These are phyloP conservation scores for Elsinoe australis DNA, from an alignment of 2,329 filamentous ascomycete genomes.

Conservation along the genomic window DNA sequence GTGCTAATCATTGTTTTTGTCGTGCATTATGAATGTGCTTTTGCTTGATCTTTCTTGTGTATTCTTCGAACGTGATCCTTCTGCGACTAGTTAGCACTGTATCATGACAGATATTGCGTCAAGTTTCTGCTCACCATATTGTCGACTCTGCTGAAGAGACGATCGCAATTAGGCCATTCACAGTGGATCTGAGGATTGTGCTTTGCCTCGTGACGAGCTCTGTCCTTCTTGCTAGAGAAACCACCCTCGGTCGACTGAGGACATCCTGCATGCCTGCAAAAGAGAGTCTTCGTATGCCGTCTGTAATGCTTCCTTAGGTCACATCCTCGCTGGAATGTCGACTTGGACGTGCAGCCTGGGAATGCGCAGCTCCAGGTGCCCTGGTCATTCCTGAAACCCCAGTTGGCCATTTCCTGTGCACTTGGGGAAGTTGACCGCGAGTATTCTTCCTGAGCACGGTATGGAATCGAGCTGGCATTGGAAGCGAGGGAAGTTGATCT, in stretches of 20 bases:
- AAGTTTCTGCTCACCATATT: slow-evolving; percentile 47
- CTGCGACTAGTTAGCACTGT: slow-evolving; percentile 18
- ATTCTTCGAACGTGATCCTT: slow-evolving; percentile 25
- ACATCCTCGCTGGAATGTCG: slow-evolving; percentile 52
- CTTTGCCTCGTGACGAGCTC: slow-evolving; percentile 54
- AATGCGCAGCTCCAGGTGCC: slow-evolving; percentile 53
- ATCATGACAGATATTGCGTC: neutral
- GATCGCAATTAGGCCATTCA: slow-evolving; percentile 50
- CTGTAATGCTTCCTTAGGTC: slow-evolving; percentile 58
- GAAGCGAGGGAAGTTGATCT: slow-evolving; percentile 27
- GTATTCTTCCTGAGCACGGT: slow-evolving; percentile 23
- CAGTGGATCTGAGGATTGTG: slow-evolving; percentile 55
- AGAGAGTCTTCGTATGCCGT: slow-evolving; percentile 53
- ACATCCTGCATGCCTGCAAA: slow-evolving; percentile 52
- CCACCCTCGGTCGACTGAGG: slow-evolving; percentile 50
- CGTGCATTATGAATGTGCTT: slow-evolving; percentile 14
- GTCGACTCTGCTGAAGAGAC: slow-evolving; percentile 54
- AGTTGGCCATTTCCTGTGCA: slow-evolving; percentile 29
- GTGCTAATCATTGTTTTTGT: neutral
- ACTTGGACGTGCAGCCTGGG: slow-evolving; percentile 52
- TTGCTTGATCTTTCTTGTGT: slow-evolving; percentile 20
- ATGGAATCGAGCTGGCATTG: slow-evolving; percentile 25
- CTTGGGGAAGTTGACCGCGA: slow-evolving; percentile 29
- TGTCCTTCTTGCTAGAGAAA: slow-evolving; percentile 57
- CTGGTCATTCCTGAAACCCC: slow-evolving; percentile 39